Conservation (phyloP, 2,329 filamentous ascomycete species). For the Colletotrichum somersetense region DNA sequence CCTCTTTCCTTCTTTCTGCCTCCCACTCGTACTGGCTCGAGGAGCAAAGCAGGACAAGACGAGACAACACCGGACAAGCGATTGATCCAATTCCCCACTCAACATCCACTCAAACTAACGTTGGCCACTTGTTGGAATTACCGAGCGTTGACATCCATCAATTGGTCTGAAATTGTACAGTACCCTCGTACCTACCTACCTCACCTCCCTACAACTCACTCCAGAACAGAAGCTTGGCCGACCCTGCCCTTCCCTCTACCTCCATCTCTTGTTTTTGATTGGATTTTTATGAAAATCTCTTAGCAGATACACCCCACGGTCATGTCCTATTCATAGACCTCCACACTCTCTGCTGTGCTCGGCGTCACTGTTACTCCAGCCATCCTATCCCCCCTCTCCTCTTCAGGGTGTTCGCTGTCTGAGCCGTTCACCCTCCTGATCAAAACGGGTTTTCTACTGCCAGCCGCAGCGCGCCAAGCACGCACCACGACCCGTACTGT, state of each 20-base stretch:
- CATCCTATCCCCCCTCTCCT: neutral
- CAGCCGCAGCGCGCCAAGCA: slow-evolving; percentile 18
- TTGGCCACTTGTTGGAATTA: slow-evolving; percentile 37
- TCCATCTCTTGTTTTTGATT: slow-evolving; percentile 10
- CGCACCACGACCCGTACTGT: slow-evolving; percentile 17
- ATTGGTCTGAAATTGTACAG: slow-evolving; percentile 12
- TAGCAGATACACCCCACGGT: slow-evolving; percentile 27
- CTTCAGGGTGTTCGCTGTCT: neutral
- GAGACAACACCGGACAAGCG: slow-evolving; percentile 3
- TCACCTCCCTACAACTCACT: neutral
- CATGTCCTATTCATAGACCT: slow-evolving; percentile 34
- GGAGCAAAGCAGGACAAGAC: slow-evolving; percentile 21
- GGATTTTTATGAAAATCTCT: slow-evolving; percentile 20
- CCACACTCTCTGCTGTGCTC: slow-evolving; percentile 15
- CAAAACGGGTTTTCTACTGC: slow-evolving; percentile 7
- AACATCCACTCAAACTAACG: slow-evolving; percentile 32
- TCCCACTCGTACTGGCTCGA: slow-evolving; percentile 11
- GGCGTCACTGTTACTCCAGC: slow-evolving; percentile 14
- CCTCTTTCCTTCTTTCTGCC: neutral
- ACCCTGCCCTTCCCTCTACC: slow-evolving; percentile 6
- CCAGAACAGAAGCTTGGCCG: slow-evolving; percentile 18
- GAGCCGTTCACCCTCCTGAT: neutral
- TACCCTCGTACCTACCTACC: neutral
- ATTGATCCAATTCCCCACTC: slow-evolving; percentile 22
- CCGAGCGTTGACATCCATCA: slow-evolving; percentile 32